Percentiles rank a stretch among this genome's conserved stretches.
phyloP scores from a whole-genome alignment of 225 moss, liverwort and hornwort genomes.

The Physcomitrium patens region DNA sequence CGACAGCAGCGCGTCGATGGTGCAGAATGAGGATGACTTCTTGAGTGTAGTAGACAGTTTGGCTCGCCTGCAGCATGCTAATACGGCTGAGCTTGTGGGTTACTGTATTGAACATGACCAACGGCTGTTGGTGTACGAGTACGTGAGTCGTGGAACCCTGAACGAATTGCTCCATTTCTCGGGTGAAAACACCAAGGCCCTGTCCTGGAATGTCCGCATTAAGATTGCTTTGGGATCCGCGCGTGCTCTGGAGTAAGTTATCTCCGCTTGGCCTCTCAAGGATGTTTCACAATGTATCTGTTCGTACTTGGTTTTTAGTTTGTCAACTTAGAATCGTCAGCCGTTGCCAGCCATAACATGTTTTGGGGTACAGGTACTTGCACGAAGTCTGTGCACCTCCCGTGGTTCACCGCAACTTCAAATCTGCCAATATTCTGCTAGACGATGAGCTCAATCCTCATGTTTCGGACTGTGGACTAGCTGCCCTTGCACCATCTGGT shows the following conservation, averaged over 20 bases:
- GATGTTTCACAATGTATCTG: neutral
- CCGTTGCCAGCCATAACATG: neutral
- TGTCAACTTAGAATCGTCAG: neutral
- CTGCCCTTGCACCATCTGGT: slow-evolving; percentile 64
- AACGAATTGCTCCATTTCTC: slow-evolving; percentile 64
- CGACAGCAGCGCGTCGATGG: slow-evolving; percentile 58
- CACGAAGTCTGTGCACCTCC: slow-evolving; percentile 78
- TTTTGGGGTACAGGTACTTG: slow-evolving; percentile 50
- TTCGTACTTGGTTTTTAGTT: neutral
- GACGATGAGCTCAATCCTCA: slow-evolving; percentile 75
- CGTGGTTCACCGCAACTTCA: slow-evolving; percentile 77
- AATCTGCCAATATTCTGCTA: slow-evolving; percentile 71
- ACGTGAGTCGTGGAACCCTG: slow-evolving; percentile 64
- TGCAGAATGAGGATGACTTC: slow-evolving; percentile 72
- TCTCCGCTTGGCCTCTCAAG: neutral
- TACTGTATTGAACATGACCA: slow-evolving; percentile 71
- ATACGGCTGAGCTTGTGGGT: slow-evolving; percentile 68
- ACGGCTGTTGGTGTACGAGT: slow-evolving; percentile 64
- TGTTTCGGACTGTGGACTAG: slow-evolving; percentile 71
- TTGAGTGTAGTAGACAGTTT: slow-evolving; percentile 56
- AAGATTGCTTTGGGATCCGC: slow-evolving; percentile 76
- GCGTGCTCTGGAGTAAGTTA: slow-evolving; percentile 66
- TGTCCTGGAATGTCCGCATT: slow-evolving; percentile 74
- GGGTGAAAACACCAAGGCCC: slow-evolving; percentile 53
- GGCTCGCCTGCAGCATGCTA: slow-evolving; percentile 61